A percentile compares a stretch with the other conserved stretches of the same genome.
phyloP scores from a whole-genome alignment of 2,329 filamentous ascomycete genomes.

The Aureobasidium sp. region DNA sequence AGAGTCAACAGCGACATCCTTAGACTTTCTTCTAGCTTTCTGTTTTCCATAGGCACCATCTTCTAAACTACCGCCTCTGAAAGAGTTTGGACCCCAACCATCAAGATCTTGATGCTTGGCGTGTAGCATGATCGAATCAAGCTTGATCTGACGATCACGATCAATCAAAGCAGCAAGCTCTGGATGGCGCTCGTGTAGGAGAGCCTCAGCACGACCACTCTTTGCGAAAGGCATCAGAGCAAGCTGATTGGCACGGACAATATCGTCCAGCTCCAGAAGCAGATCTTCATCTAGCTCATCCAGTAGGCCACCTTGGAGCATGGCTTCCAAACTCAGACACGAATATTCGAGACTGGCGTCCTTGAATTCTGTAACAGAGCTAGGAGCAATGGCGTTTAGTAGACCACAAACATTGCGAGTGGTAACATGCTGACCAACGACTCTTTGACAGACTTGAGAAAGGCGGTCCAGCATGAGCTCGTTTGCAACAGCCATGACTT shows the following conservation, averaged over 20 bases:
- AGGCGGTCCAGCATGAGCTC: conserved; percentile 92
- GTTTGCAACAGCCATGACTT: conserved; percentile 83
- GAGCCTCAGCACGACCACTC: conserved; percentile 62
- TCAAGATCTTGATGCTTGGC: conserved; percentile 59
- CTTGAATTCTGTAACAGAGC: conserved; percentile 78
- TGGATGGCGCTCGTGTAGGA: conserved; percentile 59
- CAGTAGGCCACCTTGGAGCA: conserved; percentile 83
- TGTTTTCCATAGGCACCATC: conserved; percentile 44
- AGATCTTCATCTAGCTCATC: conserved; percentile 80
- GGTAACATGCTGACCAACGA: conserved; percentile 76
- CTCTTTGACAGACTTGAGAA: conserved; percentile 78
- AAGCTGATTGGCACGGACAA: conserved; percentile 76
- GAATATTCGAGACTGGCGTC: conserved; percentile 83
- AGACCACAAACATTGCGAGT: conserved; percentile 79
- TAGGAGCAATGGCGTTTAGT: conserved; percentile 79
- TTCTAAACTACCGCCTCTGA: conserved; percentile 58
- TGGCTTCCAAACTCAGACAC: conserved; percentile 80
- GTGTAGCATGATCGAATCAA: conserved; percentile 70
- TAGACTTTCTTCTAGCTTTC: conserved; percentile 35
- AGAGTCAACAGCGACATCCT: conserved; percentile 53
- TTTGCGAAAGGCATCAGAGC: conserved; percentile 69
- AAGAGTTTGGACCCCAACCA: conserved; percentile 52
- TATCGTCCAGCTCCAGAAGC: conserved; percentile 69
- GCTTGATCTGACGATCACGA: conserved; percentile 59
- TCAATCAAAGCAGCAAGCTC: conserved; percentile 58